Conservation (phyloP, 139 green algal genomes). For the Picochlorum sp. region DNA sequence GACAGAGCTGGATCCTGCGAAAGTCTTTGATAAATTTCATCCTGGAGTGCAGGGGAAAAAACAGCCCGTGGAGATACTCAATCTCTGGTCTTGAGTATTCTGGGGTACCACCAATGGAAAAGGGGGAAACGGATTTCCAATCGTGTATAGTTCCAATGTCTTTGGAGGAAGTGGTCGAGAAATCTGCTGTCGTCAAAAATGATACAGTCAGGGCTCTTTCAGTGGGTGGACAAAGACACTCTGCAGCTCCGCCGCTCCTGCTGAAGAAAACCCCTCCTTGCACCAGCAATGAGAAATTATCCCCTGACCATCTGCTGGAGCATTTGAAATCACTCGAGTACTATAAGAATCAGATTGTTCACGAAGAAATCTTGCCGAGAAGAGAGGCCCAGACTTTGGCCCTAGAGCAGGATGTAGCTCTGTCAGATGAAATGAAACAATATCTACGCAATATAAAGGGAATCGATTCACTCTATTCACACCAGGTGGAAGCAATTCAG, state of each 20-base stretch:
- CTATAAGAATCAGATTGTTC: slow-evolving; percentile 57
- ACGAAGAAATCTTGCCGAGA: slow-evolving; percentile 47
- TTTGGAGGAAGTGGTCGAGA: too few species aligned
- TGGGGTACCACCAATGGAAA: too few species aligned
- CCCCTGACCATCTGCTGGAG: slow-evolving; percentile 31
- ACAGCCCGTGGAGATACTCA: too few species aligned
- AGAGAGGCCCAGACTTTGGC: slow-evolving; percentile 25
- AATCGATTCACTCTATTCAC: slow-evolving; percentile 38
- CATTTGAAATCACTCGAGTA: slow-evolving; percentile 52
- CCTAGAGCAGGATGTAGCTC: slow-evolving; percentile 5
- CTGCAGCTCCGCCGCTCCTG: slow-evolving; percentile 24
- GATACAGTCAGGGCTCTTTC: too few species aligned
- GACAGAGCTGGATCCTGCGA: too few species aligned
- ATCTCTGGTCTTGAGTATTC: too few species aligned
- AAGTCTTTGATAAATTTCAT: too few species aligned
- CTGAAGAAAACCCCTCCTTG: slow-evolving; percentile 38
- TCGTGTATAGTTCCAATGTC: too few species aligned
- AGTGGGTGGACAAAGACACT: too few species aligned
- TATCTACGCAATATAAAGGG: slow-evolving; percentile 35
- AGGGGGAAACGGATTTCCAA: too few species aligned
- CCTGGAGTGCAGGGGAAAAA: too few species aligned
- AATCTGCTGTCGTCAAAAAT: too few species aligned
- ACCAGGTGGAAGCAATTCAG: slow-evolving; percentile 39
- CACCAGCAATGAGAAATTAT: slow-evolving; percentile 19
- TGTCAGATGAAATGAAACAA: not conserved